Conservation (phyloP, 2,329 filamentous ascomycete species). For the Akanthomyces dipterigenus region DNA sequence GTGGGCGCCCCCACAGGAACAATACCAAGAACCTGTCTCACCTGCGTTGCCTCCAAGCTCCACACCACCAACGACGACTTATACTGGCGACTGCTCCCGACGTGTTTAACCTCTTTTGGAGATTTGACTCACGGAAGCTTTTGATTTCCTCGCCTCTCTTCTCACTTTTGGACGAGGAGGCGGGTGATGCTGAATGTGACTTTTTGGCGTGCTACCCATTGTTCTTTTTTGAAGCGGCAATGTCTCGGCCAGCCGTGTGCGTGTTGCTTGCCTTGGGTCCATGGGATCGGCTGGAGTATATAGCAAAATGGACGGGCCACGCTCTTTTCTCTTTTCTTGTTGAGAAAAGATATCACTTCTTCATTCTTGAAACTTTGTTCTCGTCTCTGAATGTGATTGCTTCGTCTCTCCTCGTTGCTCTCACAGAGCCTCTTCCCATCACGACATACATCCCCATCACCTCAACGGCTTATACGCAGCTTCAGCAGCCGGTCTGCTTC, state of each 20-base stretch:
- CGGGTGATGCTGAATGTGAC: no score
- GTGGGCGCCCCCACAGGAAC: slow-evolving; percentile 8
- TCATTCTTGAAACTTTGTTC: not conserved
- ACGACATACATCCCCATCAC: no score
- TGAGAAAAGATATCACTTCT: no score
- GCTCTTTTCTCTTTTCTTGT: no score
- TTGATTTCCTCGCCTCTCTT: no score
- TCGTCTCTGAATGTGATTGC: not conserved
- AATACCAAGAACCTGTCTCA: slow-evolving; percentile 15
- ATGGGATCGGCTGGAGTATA: not conserved
- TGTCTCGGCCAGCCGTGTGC: not conserved
- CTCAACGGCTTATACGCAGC: no score
- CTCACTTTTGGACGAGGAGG: no score
- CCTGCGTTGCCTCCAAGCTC: not conserved
- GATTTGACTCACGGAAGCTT: no score
- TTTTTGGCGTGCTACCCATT: not conserved
- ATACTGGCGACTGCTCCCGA: not conserved
- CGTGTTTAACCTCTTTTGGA: no score
- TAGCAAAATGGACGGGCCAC: not conserved
- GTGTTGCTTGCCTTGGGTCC: not conserved
- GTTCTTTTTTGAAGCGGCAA: not conserved
- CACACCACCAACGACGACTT: not conserved
- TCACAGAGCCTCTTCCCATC: no score
- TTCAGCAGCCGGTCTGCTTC: not conserved
- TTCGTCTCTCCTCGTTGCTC: not conserved